These are phyloP conservation scores for Coix lacrymajobi DNA, from an alignment of 176 grass and related monocot species.

Conservation along the genomic window DNA sequence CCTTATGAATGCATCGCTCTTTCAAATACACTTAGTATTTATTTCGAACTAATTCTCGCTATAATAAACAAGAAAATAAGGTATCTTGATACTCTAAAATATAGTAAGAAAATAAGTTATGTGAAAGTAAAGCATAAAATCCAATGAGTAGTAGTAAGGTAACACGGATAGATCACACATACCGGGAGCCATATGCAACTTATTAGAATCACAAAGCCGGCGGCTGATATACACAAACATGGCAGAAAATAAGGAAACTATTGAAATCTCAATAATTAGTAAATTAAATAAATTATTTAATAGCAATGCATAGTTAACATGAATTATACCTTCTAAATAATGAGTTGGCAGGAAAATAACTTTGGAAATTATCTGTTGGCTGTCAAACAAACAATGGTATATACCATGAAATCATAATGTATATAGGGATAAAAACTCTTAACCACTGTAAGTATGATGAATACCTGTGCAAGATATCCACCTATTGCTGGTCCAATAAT, in stretches of 20 bases:
- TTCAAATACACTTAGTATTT: too few relatives aligned
- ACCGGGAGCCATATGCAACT: constrained; percentile 73
- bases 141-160: too few relatives aligned
- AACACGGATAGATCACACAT: constrained; percentile 12
- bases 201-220: constrained; percentile 46
- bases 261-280: neutral
- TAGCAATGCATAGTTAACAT: neutral
- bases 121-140: too few relatives aligned
- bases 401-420: neutral
- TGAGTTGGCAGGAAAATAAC: constrained; percentile 54
- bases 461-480: constrained; percentile 72
- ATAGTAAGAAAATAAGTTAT: too few relatives aligned
- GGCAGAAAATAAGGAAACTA: constrained; percentile 83
- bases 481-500: constrained; percentile 70
- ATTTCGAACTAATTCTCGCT: too few relatives aligned
- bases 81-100: too few relatives aligned
- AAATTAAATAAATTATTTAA: neutral
- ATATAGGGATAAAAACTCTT: neutral
- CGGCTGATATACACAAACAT: constrained; percentile 47
- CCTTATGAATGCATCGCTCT: too few relatives aligned
- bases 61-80: too few relatives aligned
- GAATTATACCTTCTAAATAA: constrained; percentile 53
- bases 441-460: too few relatives aligned
- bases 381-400: neutral
- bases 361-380: constrained; percentile 62